Conservation (phyloP, 805 yeast genomes). For the Barnettozyma siamensis region DNA sequence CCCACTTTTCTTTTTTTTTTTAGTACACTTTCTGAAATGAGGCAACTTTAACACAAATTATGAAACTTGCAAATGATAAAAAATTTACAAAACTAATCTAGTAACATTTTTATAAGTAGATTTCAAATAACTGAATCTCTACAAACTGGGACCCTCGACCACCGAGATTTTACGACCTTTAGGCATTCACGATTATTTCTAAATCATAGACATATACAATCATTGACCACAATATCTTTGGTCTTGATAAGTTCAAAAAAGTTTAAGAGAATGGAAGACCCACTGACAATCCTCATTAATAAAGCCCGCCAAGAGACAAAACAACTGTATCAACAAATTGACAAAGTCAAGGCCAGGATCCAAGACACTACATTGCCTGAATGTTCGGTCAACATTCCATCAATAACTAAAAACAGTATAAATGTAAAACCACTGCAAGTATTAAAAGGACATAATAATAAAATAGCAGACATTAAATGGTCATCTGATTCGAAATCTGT, state of each 20-base stretch:
- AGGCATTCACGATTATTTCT: too few relatives aligned
- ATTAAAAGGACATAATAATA: constrained; percentile 58
- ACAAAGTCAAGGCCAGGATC: constrained; percentile 34
- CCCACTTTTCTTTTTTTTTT: too few relatives aligned
- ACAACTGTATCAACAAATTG: constrained; percentile 44
- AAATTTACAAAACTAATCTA: neutral
- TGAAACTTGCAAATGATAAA: too few relatives aligned
- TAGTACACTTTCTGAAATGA: constrained; percentile 6
- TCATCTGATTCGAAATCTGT: constrained; percentile 52
- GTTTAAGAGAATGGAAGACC: constrained; percentile 1
- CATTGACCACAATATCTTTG: too few relatives aligned
- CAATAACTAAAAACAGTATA: constrained; percentile 13
- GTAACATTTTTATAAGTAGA: neutral
- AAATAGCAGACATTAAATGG: constrained; percentile 69
- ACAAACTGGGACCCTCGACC: too few relatives aligned
- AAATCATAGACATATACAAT: too few relatives aligned
- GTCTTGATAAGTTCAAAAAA: too few relatives aligned
- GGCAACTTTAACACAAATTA: too few relatives aligned
- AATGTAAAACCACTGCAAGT: constrained; percentile 34
- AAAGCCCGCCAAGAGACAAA: constrained; percentile 41
- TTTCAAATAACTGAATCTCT: neutral
- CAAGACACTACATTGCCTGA: constrained; percentile 42
- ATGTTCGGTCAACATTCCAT: constrained; percentile 26
- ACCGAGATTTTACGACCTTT: too few relatives aligned
- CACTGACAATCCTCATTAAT: constrained; percentile 19